Evolutionary conservation across 352 stramenopile species (phyloP), one percentile per base, ranked within the genome.

Genomic region (Pythium volutum): DNA sequence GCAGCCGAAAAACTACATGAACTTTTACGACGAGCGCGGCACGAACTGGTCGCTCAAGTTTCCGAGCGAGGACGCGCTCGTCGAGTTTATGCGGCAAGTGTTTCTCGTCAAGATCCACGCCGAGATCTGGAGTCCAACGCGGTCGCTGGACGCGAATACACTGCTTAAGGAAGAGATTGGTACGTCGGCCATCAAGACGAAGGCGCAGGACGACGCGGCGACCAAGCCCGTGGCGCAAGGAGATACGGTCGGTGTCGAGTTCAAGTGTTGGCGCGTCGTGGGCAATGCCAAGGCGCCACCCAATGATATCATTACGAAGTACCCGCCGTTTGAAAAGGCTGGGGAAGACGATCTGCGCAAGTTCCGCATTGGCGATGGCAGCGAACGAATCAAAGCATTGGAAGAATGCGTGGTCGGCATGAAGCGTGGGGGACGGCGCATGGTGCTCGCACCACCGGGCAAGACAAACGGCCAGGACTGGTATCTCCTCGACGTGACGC

Each of bases 391-490:
- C 31, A 91, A 93, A 27, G 90, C 90, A 34, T 64, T 98, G 41
- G 93, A 97, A 67, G 77, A 92, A 61, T 84, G 80, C 2, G 79
- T 97, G 22, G 16, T 93, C 9, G 93, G 93, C 16, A 97, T 97
- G 90, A 90, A 70, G 52, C 95, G 95, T 53, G 81, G 84, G 4
- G 87, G 84, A 0, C 88, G 92, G 39, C 81, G 93, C n/a, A 81
- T 96, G 53, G 81, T 98, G 20, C 77, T 98, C 47, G 87, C 79
- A n/a, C 84, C 84, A 15, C 84, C 84, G 1, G 73, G 73, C 16
- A 93, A 93, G 59, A 91, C 84, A 14, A 93, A 89, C 26, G 79
- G 79, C 22, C 71, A 88, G 66, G 84, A 93, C 27, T 93, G 84
- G 84, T 93, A 93, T 65, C 59, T 93, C 18, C 47, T 93, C n/a